A percentile compares a stretch with the other conserved stretches of the same genome.
phyloP scores from a whole-genome alignment of 2,329 filamentous ascomycete species.

The Albifimbria verrucaria region DNA sequence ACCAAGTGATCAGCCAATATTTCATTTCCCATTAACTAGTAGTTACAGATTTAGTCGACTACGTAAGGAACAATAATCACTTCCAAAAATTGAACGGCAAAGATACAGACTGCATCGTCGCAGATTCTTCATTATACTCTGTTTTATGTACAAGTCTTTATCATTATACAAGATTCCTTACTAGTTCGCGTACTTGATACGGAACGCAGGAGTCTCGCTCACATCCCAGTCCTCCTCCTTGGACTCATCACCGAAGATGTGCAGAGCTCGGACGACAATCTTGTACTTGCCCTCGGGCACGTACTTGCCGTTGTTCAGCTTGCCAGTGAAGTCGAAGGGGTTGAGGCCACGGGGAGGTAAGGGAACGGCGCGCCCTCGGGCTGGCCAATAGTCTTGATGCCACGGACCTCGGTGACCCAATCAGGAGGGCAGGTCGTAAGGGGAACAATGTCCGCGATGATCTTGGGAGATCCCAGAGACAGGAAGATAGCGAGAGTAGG shows the following conservation, averaged over 20 bases:
- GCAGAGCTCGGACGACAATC: slow-evolving; percentile 45
- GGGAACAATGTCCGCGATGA: slow-evolving; percentile 44
- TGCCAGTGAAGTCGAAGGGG: slow-evolving; percentile 40
- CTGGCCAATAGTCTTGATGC: slow-evolving; percentile 39
- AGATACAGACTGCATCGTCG: too few relatives aligned
- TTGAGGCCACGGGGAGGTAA: slow-evolving; percentile 23
- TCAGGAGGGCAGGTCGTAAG: slow-evolving; percentile 24
- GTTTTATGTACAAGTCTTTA: too few relatives aligned
- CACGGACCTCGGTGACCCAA: slow-evolving; percentile 28
- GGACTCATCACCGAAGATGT: slow-evolving; percentile 46
- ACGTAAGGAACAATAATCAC: too few relatives aligned
- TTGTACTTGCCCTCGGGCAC: slow-evolving; percentile 48
- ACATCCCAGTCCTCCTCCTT: slow-evolving; percentile 45
- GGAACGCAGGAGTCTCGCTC: slow-evolving; percentile 37
- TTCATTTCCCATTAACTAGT: too few relatives aligned
- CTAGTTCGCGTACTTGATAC: slow-evolving; percentile 37
- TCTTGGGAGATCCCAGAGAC: slow-evolving; percentile 40
- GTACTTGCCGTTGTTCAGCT: slow-evolving; percentile 42
- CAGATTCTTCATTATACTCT: too few relatives aligned
- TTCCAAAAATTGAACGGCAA: too few relatives aligned
- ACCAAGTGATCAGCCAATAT: too few relatives aligned
- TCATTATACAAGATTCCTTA: neutral
- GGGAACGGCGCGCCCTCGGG: slow-evolving; percentile 38
- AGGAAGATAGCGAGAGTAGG: slow-evolving; percentile 39
- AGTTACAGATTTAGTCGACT: too few relatives aligned